Base-by-base conservation (phyloP, 202 grass and related monocot genomes). In the Eragrostis tef region DNA sequence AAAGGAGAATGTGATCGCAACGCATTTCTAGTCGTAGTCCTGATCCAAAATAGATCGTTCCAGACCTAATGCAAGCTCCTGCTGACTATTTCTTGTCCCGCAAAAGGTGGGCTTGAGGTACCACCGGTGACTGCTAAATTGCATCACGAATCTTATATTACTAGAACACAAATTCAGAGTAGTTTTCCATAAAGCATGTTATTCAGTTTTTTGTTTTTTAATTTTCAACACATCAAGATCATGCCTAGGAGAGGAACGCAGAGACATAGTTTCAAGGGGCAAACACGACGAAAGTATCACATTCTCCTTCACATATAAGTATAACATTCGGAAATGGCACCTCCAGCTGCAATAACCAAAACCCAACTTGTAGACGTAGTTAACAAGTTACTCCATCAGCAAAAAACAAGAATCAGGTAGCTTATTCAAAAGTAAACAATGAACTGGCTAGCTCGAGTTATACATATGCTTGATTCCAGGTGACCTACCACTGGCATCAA, bases 241-340 rank as follows among this genome's bases (percentile, higher is more conserved):
- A 21, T 56, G 50, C 5, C 16, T 19, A 7, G 4, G 15, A 16
- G 48, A 51, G 48, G 17, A 56, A 56, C 19, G 19, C 7, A 19
- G 17, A n/a, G 21, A 7, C 19, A 54, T 19, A 21, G 52, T 56
- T 20, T 56, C 48, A 51, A 46, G 3, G 36, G 45, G 10, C 24
- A 1, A 20, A 49, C 25, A 64, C 48, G 44, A 64, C 48, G 25
- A 77, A 64, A 63, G 19, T 46, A 71, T 0, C 24, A 10, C 45
- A 51, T 50, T 31, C 14, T 51, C 24, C 26, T 22, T 78, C 75
- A 64, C 20, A 36, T 54, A 27, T 61, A 78, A 65, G n/a, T 12
- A n/a, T n/a, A n/a, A n/a, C n/a, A n/a, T n/a, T n/a, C n/a, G 36
- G 15, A 75, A 75, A 75, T 75, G 73, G 39, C 73, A 60, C 20